Evolutionary conservation across 2,329 filamentous ascomycete genomes (phyloP), one percentile per base, ranked within the genome.

Genomic region (Aureobasidium namibiae): DNA sequence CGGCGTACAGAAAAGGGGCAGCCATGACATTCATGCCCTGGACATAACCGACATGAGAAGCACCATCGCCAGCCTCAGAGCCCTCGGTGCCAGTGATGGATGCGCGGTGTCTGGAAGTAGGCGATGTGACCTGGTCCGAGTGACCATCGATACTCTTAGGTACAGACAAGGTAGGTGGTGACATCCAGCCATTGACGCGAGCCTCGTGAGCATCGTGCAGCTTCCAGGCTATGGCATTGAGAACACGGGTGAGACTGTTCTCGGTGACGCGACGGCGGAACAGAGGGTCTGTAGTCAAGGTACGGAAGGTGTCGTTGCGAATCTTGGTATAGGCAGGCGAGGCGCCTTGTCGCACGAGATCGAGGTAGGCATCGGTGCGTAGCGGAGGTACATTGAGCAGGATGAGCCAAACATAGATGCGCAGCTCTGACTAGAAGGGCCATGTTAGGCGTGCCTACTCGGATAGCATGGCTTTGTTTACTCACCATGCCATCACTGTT

Each of bases 21-120:
- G 92, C 92, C 16, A 99, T 82, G 41, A 99, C 94, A 70, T 99
- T 99, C 92, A 99, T 97, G 65, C 94, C 94, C 74, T 99, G 94
- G 2, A 99, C 92, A 67, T 99, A 99, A 41, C 89, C 92, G 33
- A 91, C 90, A 11, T 89, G 82, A 66, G 90, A 87, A 33, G 77
- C 63, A 29, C 57, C 61, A 39, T 67, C 78, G 60, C 81, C 81
- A 7, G 78, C 77, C 63, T 87, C 84, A 64, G 86, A 81, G 62
- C 84, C 80, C 68, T 87, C 84, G 0, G 82, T 86, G 1, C 82
- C 86, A 14, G 69, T 68, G 58, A 86, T 74, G 1, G 69, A 71
- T 18, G 67, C 67, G 10, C 65, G 64, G 3, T 65, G 64, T 44
- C 67, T 63, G 2, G 69, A 70, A 10, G 62, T 66, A 16, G 70